Evolutionary conservation across 306 rosid species (phyloP), one percentile per base, ranked within the genome.

Genomic region (Rubus idaeus): DNA sequence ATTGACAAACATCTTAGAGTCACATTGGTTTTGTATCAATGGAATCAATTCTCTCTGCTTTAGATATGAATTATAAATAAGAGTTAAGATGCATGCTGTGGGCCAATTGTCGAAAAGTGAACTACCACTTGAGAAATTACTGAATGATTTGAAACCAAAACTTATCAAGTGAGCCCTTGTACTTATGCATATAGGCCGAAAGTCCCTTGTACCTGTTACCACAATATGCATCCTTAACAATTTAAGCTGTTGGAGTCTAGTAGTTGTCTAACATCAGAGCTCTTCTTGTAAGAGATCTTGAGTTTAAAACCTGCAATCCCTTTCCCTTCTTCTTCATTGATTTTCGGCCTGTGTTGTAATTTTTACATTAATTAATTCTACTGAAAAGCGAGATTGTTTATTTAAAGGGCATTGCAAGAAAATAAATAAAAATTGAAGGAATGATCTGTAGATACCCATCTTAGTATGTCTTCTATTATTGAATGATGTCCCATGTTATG

Each of bases 401-500:
- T 41, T 16, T 52, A 10, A 17, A 68, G 58, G 53, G 53, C 0
- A 17, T 41, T 41, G 21, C 47, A 52, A 40, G 5, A 40, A 46
- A 35, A 11, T 62, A 35, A 30, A 11, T 35, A 10, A 3, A 14
- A 26, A 62, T 26, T 4, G 35, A 30, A 10, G 5, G 65, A 60
- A 17, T 4, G 68, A 13, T 12, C 16, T 40, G 20, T 35, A 14
- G 5, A 7, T 42, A 42, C 35, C 35, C 35, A 65, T 65, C 14
- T 42, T 40, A 65, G 49, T 20, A 42, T 67, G 16, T 49, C 50
- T 7, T 26, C 9, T n/a, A 21, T 2, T 56, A 49, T n/a, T 79
- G 83, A 75, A 73, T 82, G 68, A 82, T 70, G 26, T 63, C 18
- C 64, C 20, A 17, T 75, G 77, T 37, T 21, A 5, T 57, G 67